These are phyloP conservation scores for peach (Prunus persica) DNA, from an alignment of 306 rosid species.

Conservation along the genomic window Prunus_persica_NCBIv2 NC_034015.1:15397001-15397500, in stretches of 20 bases:
- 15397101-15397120: not conserved
- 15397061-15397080: not conserved
- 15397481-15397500: not conserved
- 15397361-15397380: too few species aligned
- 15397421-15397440: not conserved
- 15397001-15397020: not conserved
- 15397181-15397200: not conserved
- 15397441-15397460: not conserved
- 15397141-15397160: not conserved
- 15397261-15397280: constrained; percentile 68
- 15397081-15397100: not conserved
- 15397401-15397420: not conserved
- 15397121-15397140: not conserved
- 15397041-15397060: constrained; percentile 1
- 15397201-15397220: constrained; percentile 2
- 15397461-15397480: not conserved
- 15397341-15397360: not conserved
- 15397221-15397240: constrained; percentile 60
- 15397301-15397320: constrained; percentile 69
- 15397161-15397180: not conserved
- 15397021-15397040: not conserved
- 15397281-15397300: constrained; percentile 83
- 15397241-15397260: constrained; percentile 55
- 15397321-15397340: constrained; percentile 22
- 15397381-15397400: not conserved